Conservation (phyloP, 306 rosid species). For the Styphnolobium japonicum region DNA sequence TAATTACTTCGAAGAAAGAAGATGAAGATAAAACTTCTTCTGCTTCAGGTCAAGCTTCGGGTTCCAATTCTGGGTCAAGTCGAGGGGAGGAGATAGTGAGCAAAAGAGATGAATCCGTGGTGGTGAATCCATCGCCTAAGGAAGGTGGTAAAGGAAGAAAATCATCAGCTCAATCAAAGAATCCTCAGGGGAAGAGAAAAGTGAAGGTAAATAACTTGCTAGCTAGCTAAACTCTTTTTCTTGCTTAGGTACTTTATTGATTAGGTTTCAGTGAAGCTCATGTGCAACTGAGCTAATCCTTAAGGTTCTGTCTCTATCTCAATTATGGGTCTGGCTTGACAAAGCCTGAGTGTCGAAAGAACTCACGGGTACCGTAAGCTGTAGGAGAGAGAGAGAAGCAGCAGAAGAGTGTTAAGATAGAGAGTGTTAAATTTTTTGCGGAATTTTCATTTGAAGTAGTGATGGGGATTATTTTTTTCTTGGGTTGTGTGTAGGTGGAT, state of each 20-base stretch:
- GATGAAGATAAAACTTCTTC: slow-evolving; percentile 45
- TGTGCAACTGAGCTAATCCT: slow-evolving; percentile 1
- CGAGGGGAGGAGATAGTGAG: slow-evolving; percentile 52
- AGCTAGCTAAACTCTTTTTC: not conserved
- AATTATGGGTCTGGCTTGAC: slow-evolving; percentile 4
- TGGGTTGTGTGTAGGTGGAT: slow-evolving; percentile 66
- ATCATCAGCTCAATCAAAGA: slow-evolving; percentile 55
- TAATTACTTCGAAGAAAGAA: not conserved
- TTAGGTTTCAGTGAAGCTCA: not conserved
- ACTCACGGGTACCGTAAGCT: slow-evolving; percentile 42
- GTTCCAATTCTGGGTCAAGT: slow-evolving; percentile 12
- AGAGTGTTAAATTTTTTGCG: not conserved
- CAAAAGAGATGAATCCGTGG: slow-evolving; percentile 32
- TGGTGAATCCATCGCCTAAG: slow-evolving; percentile 19
- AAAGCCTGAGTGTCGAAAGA: not conserved
- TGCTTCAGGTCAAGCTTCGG: slow-evolving; percentile 18
- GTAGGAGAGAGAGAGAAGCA: not conserved
- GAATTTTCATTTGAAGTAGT: not conserved
- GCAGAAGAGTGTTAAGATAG: not conserved
- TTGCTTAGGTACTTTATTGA: not conserved
- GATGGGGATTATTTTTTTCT: not conserved
- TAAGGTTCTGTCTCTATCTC: slow-evolving; percentile 31
- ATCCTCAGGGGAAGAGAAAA: slow-evolving; percentile 77
- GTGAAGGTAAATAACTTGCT: slow-evolving; percentile 51
- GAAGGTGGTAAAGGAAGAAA: slow-evolving; percentile 47